Evolutionary conservation across 345 rosid genomes (phyloP).

Genomic region (Alliaria petiolata): DNA sequence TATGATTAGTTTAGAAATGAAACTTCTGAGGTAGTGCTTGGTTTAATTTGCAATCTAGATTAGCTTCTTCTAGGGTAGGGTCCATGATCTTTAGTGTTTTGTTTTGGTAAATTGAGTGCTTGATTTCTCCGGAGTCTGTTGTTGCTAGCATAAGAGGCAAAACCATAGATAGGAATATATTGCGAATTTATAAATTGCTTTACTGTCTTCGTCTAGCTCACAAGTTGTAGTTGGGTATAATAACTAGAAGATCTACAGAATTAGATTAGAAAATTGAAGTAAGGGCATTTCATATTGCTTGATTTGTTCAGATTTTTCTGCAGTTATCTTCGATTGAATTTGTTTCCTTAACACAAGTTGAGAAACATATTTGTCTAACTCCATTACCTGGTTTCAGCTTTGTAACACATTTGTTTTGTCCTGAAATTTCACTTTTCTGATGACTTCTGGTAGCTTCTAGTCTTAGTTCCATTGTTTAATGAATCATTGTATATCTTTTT

Average conservation of each 20-base stretch:
- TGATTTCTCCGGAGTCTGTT: background rate
- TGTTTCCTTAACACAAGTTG: background rate
- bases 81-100: constrained; percentile 1
- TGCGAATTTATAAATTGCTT: background rate
- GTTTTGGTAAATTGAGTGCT: background rate
- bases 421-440: too few species aligned
- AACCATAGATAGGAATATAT: background rate
- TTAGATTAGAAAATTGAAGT: too few species aligned
- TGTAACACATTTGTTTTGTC: background rate
- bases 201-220: background rate
- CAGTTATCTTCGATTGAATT: background rate
- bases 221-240: background rate
- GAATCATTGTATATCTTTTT: background rate
- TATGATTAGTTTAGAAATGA: background rate
- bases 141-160: background rate
- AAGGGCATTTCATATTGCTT: background rate
- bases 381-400: background rate
- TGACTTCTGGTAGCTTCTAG: background rate
- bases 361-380: background rate
- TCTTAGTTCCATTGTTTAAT: background rate
- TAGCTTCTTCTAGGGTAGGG: background rate
- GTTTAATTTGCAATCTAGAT: background rate
- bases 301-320: background rate
- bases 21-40: background rate
- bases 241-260: background rate